Evolutionary conservation across 192 early-diverging fungal genomes (phyloP).

Genomic region (Entomortierella lignicola): DNA sequence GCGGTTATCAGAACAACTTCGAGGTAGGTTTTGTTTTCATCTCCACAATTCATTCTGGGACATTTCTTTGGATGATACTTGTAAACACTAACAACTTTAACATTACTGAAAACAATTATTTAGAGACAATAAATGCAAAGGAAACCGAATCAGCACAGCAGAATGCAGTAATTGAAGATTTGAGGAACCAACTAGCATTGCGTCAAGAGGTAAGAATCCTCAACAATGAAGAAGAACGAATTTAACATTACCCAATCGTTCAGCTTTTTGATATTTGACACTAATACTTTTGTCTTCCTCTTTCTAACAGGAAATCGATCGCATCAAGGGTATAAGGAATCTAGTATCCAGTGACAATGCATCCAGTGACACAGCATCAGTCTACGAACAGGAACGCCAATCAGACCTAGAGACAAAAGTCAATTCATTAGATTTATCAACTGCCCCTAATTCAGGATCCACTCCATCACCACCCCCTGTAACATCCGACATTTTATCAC

Average conservation of each 20-base stretch:
- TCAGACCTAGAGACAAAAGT: conserved; percentile 14
- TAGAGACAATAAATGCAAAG: not conserved
- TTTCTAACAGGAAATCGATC: conserved; percentile 6
- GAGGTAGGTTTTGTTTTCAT: conserved; percentile 14
- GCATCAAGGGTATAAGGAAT: not conserved
- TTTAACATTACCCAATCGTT: not conserved
- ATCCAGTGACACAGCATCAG: conserved; percentile 2
- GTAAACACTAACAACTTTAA: too few species aligned
- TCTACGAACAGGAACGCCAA: not conserved
- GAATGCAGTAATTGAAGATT: conserved; percentile 18
- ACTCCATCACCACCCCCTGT: not conserved
- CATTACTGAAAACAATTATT: too few species aligned
- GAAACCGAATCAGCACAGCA: conserved; percentile 23
- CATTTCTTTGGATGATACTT: too few species aligned
- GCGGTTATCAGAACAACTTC: conserved; percentile 34
- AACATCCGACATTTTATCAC: not conserved
- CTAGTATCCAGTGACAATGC: not conserved
- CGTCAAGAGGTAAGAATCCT: conserved; percentile 2
- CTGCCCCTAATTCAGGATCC: not conserved
- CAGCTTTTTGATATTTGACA: too few species aligned
- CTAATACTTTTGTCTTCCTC: too few species aligned
- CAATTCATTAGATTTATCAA: conserved; percentile 14
- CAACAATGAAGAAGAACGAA: not conserved
- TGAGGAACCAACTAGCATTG: conserved; percentile 13
- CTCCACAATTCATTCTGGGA: too few species aligned